Evolutionary conservation across 1,284 basidiomycete genomes (phyloP), one percentile per base, ranked within the genome.

Genomic region (Mycena sp.): DNA sequence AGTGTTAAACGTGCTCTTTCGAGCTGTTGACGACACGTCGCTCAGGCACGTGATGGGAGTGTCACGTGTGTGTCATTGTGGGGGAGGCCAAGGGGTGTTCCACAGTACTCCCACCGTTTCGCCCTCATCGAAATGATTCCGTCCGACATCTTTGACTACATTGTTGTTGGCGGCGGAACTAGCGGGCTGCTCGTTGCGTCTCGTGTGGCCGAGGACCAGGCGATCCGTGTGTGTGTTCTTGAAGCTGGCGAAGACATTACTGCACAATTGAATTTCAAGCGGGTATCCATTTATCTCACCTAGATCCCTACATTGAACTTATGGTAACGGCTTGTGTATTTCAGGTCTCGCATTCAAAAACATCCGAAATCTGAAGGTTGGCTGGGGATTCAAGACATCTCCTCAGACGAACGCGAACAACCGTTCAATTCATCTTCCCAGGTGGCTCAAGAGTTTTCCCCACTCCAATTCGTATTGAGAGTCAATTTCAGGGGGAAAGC

Each of bases 151-250:
- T 56, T 48, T 12, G 44, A 57, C 26, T 57, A 57, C 19, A 16
- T 57, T 19, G 17, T 57, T 7, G 19, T 57, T 23, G 45, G 55
- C 12, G 55, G 55, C 1, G 55, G 55, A 26, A 57, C 61, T 19
- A 37, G 37, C n/a, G 50, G 64, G 41, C 35, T 57, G 10, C 35
- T 41, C 6, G 21, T 85, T 3, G 84, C 84, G 7, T 73, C 73
- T 30, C 75, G 84, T 4, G 72, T 86, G 14, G 71, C 77, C 0
- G 81, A 82, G 56, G 78, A 85, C 61, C 66, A 77, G 0, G 7
- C 14, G 28, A 69, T 73, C 41, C 74, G 76, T 4, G 78, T 80
- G 21, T 69, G 77, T 12, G 76, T 82, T 10, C 70, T 81, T 10
- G 80, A 81, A 65, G 79, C 78, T 5, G 80, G 80, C 10, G 67